A percentile compares a stretch with the other conserved stretches of the same genome.
phyloP scores from a whole-genome alignment of 345 rosid species.

The Linum tenue region DNA sequence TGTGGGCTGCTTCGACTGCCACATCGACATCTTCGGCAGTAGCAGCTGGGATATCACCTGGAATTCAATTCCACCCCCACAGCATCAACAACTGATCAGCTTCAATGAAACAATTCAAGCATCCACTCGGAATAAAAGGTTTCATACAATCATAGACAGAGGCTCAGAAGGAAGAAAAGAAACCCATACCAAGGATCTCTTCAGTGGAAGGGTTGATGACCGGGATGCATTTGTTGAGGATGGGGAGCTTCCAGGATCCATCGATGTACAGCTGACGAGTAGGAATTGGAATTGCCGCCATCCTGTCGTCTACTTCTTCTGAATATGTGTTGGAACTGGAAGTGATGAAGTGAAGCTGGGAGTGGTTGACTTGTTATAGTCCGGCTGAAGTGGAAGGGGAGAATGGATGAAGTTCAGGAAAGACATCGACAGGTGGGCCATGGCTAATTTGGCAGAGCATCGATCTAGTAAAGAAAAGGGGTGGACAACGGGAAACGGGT shows the following conservation, averaged over 20 bases:
- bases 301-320: not conserved
- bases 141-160: not conserved
- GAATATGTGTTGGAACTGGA: too few species aligned
- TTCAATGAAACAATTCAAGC: not conserved
- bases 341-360: too few species aligned
- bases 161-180: not conserved
- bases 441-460: too few species aligned
- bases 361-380: too few species aligned
- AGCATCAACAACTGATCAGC: not conserved
- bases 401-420: too few species aligned
- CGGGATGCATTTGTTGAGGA: slow-evolving; percentile 58
- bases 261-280: slow-evolving; percentile 62
- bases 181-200: slow-evolving; percentile 47
- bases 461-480: too few species aligned
- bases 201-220: slow-evolving; percentile 76
- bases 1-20: slow-evolving; percentile 80
- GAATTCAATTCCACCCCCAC: slow-evolving; percentile 14
- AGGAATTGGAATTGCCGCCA: slow-evolving; percentile 44
- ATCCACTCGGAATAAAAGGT: too few species aligned
- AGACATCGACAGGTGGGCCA: too few species aligned
- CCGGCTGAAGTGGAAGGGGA: too few species aligned
- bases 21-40: slow-evolving; percentile 86
- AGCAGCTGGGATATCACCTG: slow-evolving; percentile 93
- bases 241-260: slow-evolving; percentile 78
- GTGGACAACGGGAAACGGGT: too few species aligned